These are phyloP conservation scores for Scheffersomyces stambukii DNA, from an alignment of 1,139 yeast species.

Conservation along the genomic window DNA sequence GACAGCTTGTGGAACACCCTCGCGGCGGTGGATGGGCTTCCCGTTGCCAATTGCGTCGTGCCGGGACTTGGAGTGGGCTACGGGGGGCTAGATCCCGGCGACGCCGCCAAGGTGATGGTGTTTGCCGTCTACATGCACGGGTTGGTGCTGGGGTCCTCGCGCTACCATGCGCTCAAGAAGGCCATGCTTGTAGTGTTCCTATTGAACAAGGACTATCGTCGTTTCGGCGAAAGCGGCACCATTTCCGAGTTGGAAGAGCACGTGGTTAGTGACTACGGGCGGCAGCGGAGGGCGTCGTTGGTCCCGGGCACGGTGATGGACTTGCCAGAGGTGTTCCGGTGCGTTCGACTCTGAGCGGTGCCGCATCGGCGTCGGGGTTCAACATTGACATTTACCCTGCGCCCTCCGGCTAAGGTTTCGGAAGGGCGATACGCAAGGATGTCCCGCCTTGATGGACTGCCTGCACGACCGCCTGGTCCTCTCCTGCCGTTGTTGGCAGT, in stretches of 20 bases:
- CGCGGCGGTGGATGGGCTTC: conserved; percentile 2
- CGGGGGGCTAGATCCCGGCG: conserved; percentile 17
- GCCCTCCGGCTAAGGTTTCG: no score
- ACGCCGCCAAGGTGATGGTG: conserved; percentile 17
- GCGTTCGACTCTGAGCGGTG: conserved; percentile 8
- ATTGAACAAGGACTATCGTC: conserved; percentile 17
- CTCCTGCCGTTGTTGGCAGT: no score
- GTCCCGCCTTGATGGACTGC: no score
- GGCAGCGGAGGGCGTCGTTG: conserved; percentile 3
- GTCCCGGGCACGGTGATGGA: conserved; percentile 9
- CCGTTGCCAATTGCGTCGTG: conserved; percentile 14
- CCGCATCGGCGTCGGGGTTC: not conserved
- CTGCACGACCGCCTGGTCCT: no score
- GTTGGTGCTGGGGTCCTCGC: conserved; percentile 6
- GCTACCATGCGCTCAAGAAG: conserved; percentile 10
- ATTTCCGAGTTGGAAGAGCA: conserved; percentile 10
- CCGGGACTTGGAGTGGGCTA: conserved; percentile 29
- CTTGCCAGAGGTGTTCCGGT: conserved; percentile 12
- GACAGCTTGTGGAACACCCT: conserved; percentile 22
- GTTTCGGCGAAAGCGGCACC: conserved; percentile 11
- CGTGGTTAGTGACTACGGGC: conserved; percentile 11
- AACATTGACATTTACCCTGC: not conserved
- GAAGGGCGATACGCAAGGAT: no score
- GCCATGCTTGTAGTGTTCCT: conserved; percentile 17
- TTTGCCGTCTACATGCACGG: conserved; percentile 17